A percentile compares a stretch with the other conserved stretches of the same genome.
Evolutionary conservation across 2,329 filamentous ascomycete genomes (phyloP).

Genomic region (Curvularia verruculosa): DNA sequence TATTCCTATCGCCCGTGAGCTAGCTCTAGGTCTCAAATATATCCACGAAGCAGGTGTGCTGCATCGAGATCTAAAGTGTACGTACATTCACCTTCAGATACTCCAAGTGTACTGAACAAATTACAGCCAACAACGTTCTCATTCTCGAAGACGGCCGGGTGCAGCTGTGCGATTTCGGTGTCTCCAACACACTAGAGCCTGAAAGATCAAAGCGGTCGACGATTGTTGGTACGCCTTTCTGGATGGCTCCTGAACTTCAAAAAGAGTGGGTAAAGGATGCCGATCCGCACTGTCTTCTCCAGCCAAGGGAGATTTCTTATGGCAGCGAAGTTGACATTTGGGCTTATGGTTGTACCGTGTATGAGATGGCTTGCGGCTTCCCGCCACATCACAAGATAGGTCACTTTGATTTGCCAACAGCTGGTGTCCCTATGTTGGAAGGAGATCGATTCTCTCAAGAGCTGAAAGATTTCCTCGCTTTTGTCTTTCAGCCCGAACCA

Average conservation of each 20-base stretch:
- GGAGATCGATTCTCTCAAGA: conserved; percentile 73
- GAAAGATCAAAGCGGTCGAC: conserved; percentile 79
- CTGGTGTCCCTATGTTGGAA: conserved; percentile 68
- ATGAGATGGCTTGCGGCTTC: conserved; percentile 78
- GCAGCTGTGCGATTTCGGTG: conserved; percentile 84
- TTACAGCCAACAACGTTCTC: conserved; percentile 72
- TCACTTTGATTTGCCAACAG: conserved; percentile 50
- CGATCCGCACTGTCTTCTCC: conserved; percentile 59
- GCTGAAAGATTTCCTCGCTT: conserved; percentile 73
- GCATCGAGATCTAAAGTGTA: conserved; percentile 69
- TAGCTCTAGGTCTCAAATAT: conserved; percentile 65
- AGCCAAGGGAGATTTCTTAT: conserved; percentile 60
- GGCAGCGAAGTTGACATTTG: conserved; percentile 71
- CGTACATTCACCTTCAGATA: background rate
- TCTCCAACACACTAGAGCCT: conserved; percentile 77
- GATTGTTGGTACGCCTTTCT: conserved; percentile 81
- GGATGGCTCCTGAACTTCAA: conserved; percentile 80
- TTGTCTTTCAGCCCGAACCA: conserved; percentile 73
- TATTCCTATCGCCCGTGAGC: conserved; percentile 67
- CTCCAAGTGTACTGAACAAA: background rate
- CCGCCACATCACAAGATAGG: conserved; percentile 66
- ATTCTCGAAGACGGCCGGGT: conserved; percentile 78
- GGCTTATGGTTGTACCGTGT: conserved; percentile 82
- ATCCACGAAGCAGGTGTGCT: conserved; percentile 70
- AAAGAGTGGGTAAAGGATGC: conserved; percentile 59